These are phyloP conservation scores for Leccinellum luteum DNA, from an alignment of 768 basidiomycete genomes.

Conservation along the genomic window DNA sequence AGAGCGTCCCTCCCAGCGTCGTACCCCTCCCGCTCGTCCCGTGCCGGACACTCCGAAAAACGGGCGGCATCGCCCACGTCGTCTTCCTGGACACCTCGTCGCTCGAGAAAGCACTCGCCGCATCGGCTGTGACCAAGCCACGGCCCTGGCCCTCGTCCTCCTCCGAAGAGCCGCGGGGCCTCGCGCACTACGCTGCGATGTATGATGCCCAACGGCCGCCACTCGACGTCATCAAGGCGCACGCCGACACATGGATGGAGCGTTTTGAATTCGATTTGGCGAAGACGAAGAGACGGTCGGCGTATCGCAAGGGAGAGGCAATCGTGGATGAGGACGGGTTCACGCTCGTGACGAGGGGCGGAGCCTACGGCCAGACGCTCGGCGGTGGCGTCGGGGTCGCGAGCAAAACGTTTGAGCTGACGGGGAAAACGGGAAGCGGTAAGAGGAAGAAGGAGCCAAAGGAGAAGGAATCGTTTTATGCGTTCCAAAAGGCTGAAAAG, in stretches of 20 bases:
- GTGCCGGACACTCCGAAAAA: slow-evolving; percentile 56
- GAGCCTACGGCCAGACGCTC: slow-evolving; percentile 83
- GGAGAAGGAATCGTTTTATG: slow-evolving; percentile 80
- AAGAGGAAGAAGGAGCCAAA: slow-evolving; percentile 50
- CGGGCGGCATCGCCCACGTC: slow-evolving; percentile 71
- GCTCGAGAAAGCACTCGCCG: slow-evolving; percentile 59
- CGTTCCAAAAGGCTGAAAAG: slow-evolving; percentile 88
- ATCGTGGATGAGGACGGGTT: slow-evolving; percentile 95
- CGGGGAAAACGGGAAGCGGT: slow-evolving; percentile 32
- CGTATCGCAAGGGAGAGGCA: slow-evolving; percentile 80
- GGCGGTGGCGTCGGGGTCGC: slow-evolving; percentile 75
- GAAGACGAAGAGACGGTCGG: slow-evolving; percentile 57
- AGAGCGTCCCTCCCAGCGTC: slow-evolving; percentile 46
- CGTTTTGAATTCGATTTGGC: slow-evolving; percentile 65
- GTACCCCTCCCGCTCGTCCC: slow-evolving; percentile 54
- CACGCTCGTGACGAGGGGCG: slow-evolving; percentile 89
- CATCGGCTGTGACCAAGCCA: slow-evolving; percentile 31
- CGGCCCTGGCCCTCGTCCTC: slow-evolving; percentile 65
- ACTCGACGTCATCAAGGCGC: slow-evolving; percentile 67
- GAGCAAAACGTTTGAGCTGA: slow-evolving; percentile 52
- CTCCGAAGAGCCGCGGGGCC: slow-evolving; percentile 59
- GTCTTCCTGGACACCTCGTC: slow-evolving; percentile 71
- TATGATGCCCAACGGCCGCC: slow-evolving; percentile 73
- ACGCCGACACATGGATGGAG: slow-evolving; percentile 76
- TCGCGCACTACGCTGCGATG: slow-evolving; percentile 65